These are phyloP conservation scores for Geranomyces variabilis DNA, from an alignment of 192 early-diverging fungal species.

Conservation along the genomic window DNA sequence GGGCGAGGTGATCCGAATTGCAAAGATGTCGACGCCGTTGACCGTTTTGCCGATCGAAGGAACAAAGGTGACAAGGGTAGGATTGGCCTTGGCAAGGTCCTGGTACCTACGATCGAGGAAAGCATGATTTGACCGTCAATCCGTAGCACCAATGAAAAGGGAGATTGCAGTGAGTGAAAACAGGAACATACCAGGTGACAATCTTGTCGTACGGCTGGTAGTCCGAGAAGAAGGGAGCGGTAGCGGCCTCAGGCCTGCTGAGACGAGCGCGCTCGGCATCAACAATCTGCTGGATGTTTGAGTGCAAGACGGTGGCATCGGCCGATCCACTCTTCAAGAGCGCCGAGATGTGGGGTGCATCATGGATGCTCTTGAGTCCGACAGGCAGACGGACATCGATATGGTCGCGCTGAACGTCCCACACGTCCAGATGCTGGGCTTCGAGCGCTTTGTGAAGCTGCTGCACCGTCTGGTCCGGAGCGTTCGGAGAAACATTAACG, in stretches of 20 bases:
- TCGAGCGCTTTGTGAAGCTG: conserved; percentile 1
- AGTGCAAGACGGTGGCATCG: conserved; percentile 8
- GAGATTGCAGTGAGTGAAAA: neutral
- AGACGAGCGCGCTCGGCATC: conserved; percentile 13
- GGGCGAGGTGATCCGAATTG: conserved; percentile 53
- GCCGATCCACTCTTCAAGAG: neutral
- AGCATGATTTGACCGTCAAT: conserved; percentile 55
- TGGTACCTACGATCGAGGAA: too few relatives aligned
- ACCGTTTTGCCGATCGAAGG: conserved; percentile 64
- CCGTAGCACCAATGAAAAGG: neutral
- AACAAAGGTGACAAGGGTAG: conserved; percentile 53
- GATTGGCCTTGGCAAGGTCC: conserved; percentile 47
- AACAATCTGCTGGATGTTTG: conserved; percentile 21
- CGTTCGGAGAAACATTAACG: neutral
- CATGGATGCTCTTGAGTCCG: conserved; percentile 2
- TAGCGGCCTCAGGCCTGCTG: neutral
- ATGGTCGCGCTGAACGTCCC: conserved; percentile 17
- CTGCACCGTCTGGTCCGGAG: neutral
- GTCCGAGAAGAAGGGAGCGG: neutral
- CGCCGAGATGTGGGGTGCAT: neutral
- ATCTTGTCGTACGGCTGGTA: neutral
- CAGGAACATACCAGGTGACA: conserved; percentile 4
- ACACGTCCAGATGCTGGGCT: conserved; percentile 14
- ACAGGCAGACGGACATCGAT: conserved; percentile 23
- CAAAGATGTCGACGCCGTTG: conserved; percentile 62